phyloP scores from a whole-genome alignment of 768 basidiomycete genomes.

The Pleurotus eryngii region DNA sequence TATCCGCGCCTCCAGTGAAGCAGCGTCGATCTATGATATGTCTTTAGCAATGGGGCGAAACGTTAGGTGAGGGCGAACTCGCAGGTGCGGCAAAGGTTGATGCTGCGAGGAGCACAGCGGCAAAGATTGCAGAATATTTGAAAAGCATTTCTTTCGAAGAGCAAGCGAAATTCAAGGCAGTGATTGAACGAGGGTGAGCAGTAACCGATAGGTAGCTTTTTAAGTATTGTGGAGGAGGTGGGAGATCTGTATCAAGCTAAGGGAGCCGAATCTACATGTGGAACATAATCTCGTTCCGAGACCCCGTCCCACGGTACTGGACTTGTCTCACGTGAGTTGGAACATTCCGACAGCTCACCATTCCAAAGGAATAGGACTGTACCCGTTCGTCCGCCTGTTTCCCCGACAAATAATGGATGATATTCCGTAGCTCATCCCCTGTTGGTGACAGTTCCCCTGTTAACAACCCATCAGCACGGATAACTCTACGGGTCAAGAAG shows the following conservation, averaged over 20 bases:
- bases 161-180: not conserved
- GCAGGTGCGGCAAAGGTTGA: conserved; percentile 1
- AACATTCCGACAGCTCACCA: not conserved
- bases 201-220: not conserved
- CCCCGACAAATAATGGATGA: conserved; percentile 6
- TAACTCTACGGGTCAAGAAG: conserved; percentile 8
- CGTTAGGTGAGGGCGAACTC: not conserved
- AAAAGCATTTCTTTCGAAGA: not conserved
- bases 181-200: conserved; percentile 3
- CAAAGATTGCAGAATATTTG: not conserved
- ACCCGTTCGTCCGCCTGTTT: conserved; percentile 1
- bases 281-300: conserved; percentile 7
- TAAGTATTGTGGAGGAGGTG: conserved; percentile 4
- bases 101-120: not conserved
- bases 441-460: conserved; percentile 6
- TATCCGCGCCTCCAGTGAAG: conserved; percentile 19
- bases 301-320: conserved; percentile 7
- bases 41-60: not conserved
- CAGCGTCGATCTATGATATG: not conserved
- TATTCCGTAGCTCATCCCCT: conserved; percentile 6
- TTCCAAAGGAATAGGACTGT: too few species aligned
- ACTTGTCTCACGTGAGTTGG: conserved; percentile 5
- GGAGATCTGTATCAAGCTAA: conserved; percentile 1
- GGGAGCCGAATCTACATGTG: not conserved
- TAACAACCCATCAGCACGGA: conserved; percentile 4